phyloP scores from a whole-genome alignment of 2,329 filamentous ascomycete genomes.

The Coniochaeta pulveracea region DNA sequence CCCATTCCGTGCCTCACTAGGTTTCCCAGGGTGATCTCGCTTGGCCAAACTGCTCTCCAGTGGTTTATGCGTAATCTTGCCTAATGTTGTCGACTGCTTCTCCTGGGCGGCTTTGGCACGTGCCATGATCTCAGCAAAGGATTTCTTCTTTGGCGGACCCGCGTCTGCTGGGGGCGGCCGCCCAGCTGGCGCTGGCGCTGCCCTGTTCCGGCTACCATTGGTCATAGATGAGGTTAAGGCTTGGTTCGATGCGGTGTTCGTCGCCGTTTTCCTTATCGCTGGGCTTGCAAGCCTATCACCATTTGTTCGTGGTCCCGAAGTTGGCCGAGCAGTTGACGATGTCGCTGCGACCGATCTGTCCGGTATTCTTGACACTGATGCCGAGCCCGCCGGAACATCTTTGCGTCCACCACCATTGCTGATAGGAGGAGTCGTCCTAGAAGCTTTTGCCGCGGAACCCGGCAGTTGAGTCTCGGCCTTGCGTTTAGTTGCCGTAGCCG shows the following conservation, averaged over 20 bases:
- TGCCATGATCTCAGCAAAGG: constrained; percentile 64
- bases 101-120: constrained; percentile 54
- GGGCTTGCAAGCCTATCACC: constrained; percentile 1
- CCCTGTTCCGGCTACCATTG: constrained; percentile 7
- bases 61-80: constrained; percentile 65
- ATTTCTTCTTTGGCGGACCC: constrained; percentile 54
- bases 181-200: constrained; percentile 7
- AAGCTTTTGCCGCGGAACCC: constrained; percentile 27
- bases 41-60: constrained; percentile 49
- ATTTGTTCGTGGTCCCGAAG: background rate
- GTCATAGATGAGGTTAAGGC: background rate
- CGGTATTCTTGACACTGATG: constrained; percentile 2
- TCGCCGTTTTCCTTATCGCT: background rate
- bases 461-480: constrained; percentile 43
- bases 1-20: constrained; percentile 24
- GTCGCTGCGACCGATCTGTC: constrained; percentile 2
- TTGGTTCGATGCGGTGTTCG: background rate
- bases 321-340: background rate
- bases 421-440: constrained; percentile 22
- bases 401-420: constrained; percentile 2
- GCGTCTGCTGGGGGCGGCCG: constrained; percentile 21
- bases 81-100: constrained; percentile 46
- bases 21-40: constrained; percentile 37
- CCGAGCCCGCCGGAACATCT: too few relatives aligned
- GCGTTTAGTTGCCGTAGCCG: constrained; percentile 33